These are phyloP conservation scores for Cystobasidiaceae sp. DNA, from an alignment of 1,284 basidiomycete genomes.

Conservation along the genomic window DNA sequence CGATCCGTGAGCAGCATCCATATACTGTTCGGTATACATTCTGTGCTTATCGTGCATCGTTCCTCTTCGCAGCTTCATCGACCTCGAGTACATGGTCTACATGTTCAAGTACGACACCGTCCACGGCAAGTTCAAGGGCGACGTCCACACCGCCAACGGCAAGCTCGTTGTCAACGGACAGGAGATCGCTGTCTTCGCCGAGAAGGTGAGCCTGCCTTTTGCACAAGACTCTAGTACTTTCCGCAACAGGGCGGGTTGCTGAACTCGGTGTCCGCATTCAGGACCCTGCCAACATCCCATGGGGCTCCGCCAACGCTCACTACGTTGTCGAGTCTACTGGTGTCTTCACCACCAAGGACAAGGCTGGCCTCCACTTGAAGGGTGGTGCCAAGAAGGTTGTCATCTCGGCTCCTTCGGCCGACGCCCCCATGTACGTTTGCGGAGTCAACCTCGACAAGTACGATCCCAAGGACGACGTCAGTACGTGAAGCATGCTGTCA, in stretches of 20 bases:
- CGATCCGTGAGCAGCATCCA: slow-evolving; percentile 52
- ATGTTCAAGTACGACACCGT: slow-evolving; percentile 96
- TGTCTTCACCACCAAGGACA: slow-evolving; percentile 92
- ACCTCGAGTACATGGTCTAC: slow-evolving; percentile 84
- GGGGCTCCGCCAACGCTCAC: slow-evolving; percentile 73
- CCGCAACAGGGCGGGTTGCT: too few species aligned
- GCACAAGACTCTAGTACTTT: too few species aligned
- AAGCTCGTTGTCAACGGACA: slow-evolving; percentile 82
- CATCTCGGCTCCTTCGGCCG: slow-evolving; percentile 97
- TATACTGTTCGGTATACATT: background rate
- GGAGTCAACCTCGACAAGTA: slow-evolving; percentile 91
- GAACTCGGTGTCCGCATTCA: slow-evolving; percentile 35
- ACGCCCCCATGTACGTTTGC: slow-evolving; percentile 79
- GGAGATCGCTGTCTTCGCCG: slow-evolving; percentile 71
- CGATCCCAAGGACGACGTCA: slow-evolving; percentile 80
- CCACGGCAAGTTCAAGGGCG: slow-evolving; percentile 90
- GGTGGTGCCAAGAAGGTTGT: slow-evolving; percentile 99
- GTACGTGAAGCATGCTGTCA: background rate
- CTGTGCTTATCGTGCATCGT: background rate
- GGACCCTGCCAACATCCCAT: slow-evolving; percentile 81
- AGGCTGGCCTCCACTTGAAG: slow-evolving; percentile 90
- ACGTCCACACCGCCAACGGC: slow-evolving; percentile 74
- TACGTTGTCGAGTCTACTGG: slow-evolving; percentile 98
- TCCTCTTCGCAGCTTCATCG: slow-evolving; percentile 63
- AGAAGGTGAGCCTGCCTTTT: slow-evolving; percentile 55